phyloP scores from a whole-genome alignment of 164 flowering plant genomes.

The Vitis rupestris region DNA sequence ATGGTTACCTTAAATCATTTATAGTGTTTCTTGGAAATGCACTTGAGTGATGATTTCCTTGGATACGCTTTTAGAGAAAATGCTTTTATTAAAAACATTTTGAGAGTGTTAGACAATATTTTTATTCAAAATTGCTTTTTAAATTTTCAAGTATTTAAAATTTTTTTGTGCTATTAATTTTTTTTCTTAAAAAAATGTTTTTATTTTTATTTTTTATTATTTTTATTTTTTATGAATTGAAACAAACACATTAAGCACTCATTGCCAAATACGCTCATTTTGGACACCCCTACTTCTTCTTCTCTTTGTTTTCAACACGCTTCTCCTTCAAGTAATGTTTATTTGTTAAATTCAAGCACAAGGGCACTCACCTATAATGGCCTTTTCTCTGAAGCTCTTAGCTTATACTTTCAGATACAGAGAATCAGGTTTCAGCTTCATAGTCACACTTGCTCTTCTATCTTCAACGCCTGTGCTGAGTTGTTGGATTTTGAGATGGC shows the following conservation, averaged over 20 bases:
- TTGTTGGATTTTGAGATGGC: conserved; percentile 35
- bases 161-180: too few relatives aligned
- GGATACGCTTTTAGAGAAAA: too few relatives aligned
- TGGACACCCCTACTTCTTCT: conserved; percentile 26
- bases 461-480: conserved; percentile 47
- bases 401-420: conserved; percentile 31
- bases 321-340: conserved; percentile 30
- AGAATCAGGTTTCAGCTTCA: conserved; percentile 32
- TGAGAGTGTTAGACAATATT: too few relatives aligned
- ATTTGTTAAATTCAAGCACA: conserved; percentile 54
- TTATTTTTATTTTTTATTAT: too few relatives aligned
- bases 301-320: conserved; percentile 29
- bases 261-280: conserved; percentile 45
- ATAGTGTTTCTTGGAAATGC: too few relatives aligned
- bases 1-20: too few relatives aligned
- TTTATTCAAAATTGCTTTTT: too few relatives aligned
- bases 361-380: conserved; percentile 51
- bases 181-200: too few relatives aligned
- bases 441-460: conserved; percentile 45
- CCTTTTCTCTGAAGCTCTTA: conserved; percentile 32
- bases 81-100: too few relatives aligned
- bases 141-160: too few relatives aligned
- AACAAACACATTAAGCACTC: conserved; percentile 10
- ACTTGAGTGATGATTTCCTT: too few relatives aligned
- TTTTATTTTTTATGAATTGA: too few relatives aligned